phyloP scores from a whole-genome alignment of 768 basidiomycete genomes.

The Mycena capillaripes region DNA sequence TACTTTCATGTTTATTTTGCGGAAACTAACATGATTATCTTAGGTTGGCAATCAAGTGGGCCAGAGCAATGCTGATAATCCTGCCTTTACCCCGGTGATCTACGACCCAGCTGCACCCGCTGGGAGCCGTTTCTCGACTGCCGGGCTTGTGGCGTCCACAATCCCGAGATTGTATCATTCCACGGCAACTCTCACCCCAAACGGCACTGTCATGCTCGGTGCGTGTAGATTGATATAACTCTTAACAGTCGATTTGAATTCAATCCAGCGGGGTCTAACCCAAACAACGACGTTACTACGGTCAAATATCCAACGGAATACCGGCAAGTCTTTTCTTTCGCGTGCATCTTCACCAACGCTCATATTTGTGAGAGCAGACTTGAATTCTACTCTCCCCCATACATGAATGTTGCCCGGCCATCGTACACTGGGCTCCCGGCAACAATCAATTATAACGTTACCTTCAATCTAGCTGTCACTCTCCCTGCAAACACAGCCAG shows the following conservation, averaged over 20 bases:
- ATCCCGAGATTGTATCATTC: constrained; percentile 54
- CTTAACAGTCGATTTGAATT: neutral
- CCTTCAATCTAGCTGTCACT: constrained; percentile 49
- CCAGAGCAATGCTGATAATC: constrained; percentile 55
- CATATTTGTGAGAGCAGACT: constrained; percentile 41
- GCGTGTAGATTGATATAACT: neutral
- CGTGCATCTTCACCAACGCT: neutral
- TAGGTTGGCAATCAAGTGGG: constrained; percentile 50
- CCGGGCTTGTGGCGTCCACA: constrained; percentile 46
- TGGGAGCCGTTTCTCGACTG: constrained; percentile 47
- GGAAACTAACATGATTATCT: neutral
- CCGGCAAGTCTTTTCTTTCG: constrained; percentile 29
- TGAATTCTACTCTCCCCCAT: constrained; percentile 59
- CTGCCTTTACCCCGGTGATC: constrained; percentile 47
- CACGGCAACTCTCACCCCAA: constrained; percentile 46
- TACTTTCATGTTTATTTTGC: neutral
- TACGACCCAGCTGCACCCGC: constrained; percentile 49
- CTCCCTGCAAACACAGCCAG: constrained; percentile 45
- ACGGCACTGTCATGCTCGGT: constrained; percentile 49
- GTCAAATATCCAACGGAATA: constrained; percentile 51
- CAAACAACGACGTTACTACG: constrained; percentile 49
- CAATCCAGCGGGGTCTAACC: constrained; percentile 60
- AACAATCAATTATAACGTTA: constrained; percentile 52
- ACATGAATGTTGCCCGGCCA: constrained; percentile 54
- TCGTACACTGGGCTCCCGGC: constrained; percentile 50